Evolutionary conservation across 331 rosid species (phyloP).

Genomic region (Pyrus hybrid): DNA sequence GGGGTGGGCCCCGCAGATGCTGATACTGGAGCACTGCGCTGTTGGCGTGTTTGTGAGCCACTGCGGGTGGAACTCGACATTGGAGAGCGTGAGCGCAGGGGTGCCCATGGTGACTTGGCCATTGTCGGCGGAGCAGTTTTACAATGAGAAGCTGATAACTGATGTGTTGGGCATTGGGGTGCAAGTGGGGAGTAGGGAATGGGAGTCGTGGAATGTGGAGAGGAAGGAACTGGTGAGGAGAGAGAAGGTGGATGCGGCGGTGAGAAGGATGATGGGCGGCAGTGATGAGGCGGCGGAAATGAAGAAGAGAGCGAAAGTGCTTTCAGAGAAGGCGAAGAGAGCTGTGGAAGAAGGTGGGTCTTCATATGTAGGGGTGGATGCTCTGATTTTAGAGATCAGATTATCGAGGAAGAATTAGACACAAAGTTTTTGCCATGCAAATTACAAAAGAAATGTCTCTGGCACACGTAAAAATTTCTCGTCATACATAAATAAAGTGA

Average conservation of each 20-base stretch:
- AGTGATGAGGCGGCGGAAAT: not conserved
- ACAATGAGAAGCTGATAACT: not conserved
- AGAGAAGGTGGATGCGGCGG: not conserved
- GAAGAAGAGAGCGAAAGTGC: not conserved
- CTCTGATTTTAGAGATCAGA: too few relatives aligned
- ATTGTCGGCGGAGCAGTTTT: not conserved
- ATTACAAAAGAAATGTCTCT: too few relatives aligned
- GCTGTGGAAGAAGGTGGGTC: not conserved
- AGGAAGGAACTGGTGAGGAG: not conserved
- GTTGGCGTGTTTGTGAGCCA: not conserved
- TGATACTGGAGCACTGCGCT: not conserved
- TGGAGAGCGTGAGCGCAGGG: not conserved
- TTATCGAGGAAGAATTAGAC: too few relatives aligned
- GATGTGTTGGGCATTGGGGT: not conserved
- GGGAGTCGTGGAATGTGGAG: not conserved
- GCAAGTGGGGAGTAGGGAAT: not conserved
- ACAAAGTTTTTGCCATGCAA: too few relatives aligned
- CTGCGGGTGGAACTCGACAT: not conserved
- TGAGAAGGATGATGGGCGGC: not conserved
- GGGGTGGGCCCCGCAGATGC: not conserved
- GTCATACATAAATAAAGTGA: too few relatives aligned
- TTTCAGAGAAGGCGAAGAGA: not conserved
- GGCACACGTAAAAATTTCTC: too few relatives aligned
- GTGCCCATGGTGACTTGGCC: not conserved
- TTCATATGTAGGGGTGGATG: too few relatives aligned